Percentiles rank a stretch among this genome's conserved stretches.
Conservation (phyloP, 352 stramenopile genomes). For the Salisapilia sapeloensis region DNA sequence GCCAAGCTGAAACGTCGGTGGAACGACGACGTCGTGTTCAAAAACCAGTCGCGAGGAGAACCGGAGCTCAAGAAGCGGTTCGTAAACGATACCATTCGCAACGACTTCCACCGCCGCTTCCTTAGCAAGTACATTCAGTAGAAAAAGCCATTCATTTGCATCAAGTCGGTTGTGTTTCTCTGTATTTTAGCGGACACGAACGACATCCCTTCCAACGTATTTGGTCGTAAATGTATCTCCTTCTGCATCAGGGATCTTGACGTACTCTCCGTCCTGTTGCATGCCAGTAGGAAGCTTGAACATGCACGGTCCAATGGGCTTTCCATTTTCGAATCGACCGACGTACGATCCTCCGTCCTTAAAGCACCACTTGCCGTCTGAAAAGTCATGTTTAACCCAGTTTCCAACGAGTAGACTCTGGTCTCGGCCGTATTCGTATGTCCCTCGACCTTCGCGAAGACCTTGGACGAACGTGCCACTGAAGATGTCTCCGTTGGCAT, state of each 20-base stretch:
- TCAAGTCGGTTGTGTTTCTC: neutral
- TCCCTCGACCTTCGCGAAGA: conserved; percentile 75
- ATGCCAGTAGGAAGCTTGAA: conserved; percentile 78
- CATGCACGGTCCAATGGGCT: conserved; percentile 77
- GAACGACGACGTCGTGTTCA: conserved; percentile 99
- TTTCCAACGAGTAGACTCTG: conserved; percentile 72
- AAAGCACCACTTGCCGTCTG: conserved; percentile 83
- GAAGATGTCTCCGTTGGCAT: conserved; percentile 86
- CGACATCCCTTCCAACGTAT: conserved; percentile 8
- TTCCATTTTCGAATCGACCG: conserved; percentile 70
- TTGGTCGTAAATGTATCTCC: neutral
- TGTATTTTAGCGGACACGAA: conserved; percentile 1
- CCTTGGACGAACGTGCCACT: conserved; percentile 64
- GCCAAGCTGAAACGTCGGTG: conserved; percentile 90
- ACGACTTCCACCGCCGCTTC: conserved; percentile 99
- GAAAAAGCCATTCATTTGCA: conserved; percentile 1
- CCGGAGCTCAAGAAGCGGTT: conserved; percentile 94
- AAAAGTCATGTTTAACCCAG: conserved; percentile 78
- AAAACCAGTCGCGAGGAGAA: conserved; percentile 93
- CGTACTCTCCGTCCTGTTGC: conserved; percentile 71
- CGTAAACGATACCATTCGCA: conserved; percentile 99
- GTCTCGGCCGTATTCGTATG: conserved; percentile 78
- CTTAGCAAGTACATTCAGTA: conserved; percentile 93
- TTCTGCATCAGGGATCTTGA: conserved; percentile 14
- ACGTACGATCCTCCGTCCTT: conserved; percentile 75